phyloP scores from a whole-genome alignment of 2,329 filamentous ascomycete species.

The Zasmidium angulare region DNA sequence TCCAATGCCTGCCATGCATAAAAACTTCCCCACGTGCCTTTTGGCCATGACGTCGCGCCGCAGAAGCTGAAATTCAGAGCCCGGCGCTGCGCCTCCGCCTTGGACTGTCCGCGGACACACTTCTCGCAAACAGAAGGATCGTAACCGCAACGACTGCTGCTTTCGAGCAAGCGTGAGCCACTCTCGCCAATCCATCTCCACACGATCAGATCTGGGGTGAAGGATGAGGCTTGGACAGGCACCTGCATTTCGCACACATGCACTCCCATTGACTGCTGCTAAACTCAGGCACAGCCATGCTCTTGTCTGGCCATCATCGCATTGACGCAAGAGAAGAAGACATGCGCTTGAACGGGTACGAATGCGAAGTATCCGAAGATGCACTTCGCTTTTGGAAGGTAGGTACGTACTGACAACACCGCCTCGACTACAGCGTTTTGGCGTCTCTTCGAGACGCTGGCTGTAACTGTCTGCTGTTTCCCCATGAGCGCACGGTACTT shows the following conservation, averaged over 20 bases:
- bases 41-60: neutral
- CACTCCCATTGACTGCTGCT: too few relatives aligned
- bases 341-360: neutral
- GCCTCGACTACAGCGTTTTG: constrained; percentile 11
- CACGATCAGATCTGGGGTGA: neutral
- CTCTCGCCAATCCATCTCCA: neutral
- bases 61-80: neutral
- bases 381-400: neutral
- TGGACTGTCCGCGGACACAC: neutral
- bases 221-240: neutral
- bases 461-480: constrained; percentile 13
- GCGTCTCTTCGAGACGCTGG: neutral
- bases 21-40: too few relatives aligned
- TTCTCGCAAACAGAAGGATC: neutral
- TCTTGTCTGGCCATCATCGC: neutral
- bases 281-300: too few relatives aligned
- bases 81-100: neutral
- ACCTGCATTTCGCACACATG: neutral
- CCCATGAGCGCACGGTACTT: constrained; percentile 13
- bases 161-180: neutral
- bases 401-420: neutral
- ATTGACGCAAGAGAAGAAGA: neutral
- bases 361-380: neutral
- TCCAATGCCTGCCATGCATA: neutral
- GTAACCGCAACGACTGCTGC: neutral